Conservation (phyloP, 1,284 basidiomycete species). For the Amylostereum chailletii region DNA sequence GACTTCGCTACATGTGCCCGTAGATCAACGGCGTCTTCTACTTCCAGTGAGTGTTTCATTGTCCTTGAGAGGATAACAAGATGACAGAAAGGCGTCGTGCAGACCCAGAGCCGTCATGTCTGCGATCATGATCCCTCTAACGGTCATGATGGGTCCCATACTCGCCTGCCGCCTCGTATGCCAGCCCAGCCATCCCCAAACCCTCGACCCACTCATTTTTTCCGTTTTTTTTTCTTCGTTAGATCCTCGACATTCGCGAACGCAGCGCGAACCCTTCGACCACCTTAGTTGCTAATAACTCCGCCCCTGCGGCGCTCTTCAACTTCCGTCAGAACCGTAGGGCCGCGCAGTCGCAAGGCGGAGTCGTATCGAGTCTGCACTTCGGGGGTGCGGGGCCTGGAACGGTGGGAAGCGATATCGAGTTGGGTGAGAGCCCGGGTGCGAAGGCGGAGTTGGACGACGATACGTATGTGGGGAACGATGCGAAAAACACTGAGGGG, state of each 20-base stretch:
- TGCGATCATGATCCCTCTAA: not conserved
- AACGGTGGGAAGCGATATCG: too few relatives aligned
- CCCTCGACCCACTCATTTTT: too few relatives aligned
- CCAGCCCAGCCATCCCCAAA: not conserved
- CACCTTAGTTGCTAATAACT: too few relatives aligned
- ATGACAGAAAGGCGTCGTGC: not conserved
- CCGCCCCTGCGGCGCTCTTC: too few relatives aligned
- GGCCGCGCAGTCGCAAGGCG: too few relatives aligned
- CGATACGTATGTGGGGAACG: too few relatives aligned
- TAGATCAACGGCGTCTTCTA: not conserved
- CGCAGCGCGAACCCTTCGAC: constrained; percentile 46
- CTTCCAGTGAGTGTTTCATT: not conserved
- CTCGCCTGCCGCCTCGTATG: not conserved
- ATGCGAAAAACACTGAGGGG: too few relatives aligned
- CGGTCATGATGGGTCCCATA: not conserved
- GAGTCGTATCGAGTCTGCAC: too few relatives aligned
- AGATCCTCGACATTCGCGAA: constrained; percentile 72
- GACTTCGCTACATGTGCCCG: not conserved
- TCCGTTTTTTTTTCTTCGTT: not conserved
- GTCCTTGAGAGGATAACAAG: not conserved
- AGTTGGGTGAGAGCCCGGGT: too few relatives aligned
- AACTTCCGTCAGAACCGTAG: too few relatives aligned
- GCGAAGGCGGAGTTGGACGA: too few relatives aligned
- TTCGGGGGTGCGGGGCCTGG: too few relatives aligned
- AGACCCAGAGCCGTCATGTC: not conserved